Conservation (phyloP, 179 eudicot genomes). For the Carnegiea gigantea region DNA sequence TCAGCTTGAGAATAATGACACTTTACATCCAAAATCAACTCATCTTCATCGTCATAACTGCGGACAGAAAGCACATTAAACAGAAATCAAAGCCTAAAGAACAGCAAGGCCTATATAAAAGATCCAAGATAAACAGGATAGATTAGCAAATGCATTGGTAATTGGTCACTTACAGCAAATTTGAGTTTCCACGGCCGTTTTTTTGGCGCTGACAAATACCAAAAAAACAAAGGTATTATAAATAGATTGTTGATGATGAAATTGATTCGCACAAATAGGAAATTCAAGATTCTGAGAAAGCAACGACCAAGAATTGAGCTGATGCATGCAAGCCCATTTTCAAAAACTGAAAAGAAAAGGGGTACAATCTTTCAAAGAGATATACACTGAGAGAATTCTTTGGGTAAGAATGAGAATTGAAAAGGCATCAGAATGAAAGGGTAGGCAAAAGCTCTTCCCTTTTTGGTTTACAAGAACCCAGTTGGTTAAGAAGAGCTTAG, state of each 20-base stretch:
- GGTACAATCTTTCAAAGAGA: too few species aligned
- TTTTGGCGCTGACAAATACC: slow-evolving; percentile 35
- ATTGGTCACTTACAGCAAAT: slow-evolving; percentile 28
- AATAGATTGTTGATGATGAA: not conserved
- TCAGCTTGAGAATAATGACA: slow-evolving; percentile 76
- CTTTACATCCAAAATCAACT: slow-evolving; percentile 57
- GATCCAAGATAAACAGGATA: not conserved
- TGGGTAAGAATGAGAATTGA: too few species aligned
- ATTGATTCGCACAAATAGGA: not conserved
- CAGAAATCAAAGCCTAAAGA: too few species aligned
- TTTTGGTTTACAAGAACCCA: too few species aligned
- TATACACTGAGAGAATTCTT: too few species aligned
- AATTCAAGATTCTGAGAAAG: not conserved
- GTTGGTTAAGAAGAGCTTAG: too few species aligned
- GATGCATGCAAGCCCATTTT: not conserved
- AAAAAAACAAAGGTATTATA: slow-evolving; percentile 18
- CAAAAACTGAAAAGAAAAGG: too few species aligned
- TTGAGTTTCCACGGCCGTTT: slow-evolving; percentile 24
- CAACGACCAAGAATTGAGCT: not conserved
- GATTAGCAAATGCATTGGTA: not conserved
- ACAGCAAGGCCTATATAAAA: not conserved
- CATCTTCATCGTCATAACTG: slow-evolving; percentile 65
- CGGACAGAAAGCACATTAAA: not conserved
- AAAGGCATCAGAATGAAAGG: too few species aligned
- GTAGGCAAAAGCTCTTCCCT: too few species aligned